Evolutionary conservation across 2,329 filamentous ascomycete species (phyloP), one percentile per base, ranked within the genome.

Genomic region (Ophiostoma novo-ulmi): DNA sequence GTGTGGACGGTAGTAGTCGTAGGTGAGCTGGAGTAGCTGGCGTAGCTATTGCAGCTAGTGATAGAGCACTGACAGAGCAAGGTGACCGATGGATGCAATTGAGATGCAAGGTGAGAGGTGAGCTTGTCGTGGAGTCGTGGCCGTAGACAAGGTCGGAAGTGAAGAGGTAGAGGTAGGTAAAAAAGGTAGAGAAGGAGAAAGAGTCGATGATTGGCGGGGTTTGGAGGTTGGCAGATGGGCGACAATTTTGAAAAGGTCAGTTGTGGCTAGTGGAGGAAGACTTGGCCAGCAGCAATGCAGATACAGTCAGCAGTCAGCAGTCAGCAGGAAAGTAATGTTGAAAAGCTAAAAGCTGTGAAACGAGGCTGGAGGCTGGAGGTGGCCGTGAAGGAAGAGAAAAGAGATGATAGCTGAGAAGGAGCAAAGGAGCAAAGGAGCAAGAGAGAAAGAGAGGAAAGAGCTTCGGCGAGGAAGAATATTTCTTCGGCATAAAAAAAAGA

Each of bases 161-260:
- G 11, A 36, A 11, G 36, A 39, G 36, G 63, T 13, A 31, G 20
- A 39, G 63, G 63, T 22, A 65, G 63, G 35, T n/a, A 1, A 22
- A 65, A 8, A 39, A 64, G 26, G 61, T 1, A 36, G 61, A 64
- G 58, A 17, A 63, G 61, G 31, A 35, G 35, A 4, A 63, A 35
- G 26, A 36, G 61, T 36, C 31, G 31, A 36, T 65, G 63, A 65
- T 65, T 65, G 63, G 63, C 63, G 63, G 63, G 63, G 63, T 64
- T 38, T 65, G 63, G 35, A 22, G 63, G 63, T 39, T 13, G 58
- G 58, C 26, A 31, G 58, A 61, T 14, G 58, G 52, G 52, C 52
- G 11, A 26, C 8, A 58, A 58, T 22, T 22, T 22, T 26, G 13
- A 11, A 58, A 17, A 31, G 52, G 52, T 22, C 39, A 44, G 31